These are phyloP conservation scores for Thozetella sp. DNA, from an alignment of 495 filamentous ascomycete genomes.

Conservation along the genomic window DNA sequence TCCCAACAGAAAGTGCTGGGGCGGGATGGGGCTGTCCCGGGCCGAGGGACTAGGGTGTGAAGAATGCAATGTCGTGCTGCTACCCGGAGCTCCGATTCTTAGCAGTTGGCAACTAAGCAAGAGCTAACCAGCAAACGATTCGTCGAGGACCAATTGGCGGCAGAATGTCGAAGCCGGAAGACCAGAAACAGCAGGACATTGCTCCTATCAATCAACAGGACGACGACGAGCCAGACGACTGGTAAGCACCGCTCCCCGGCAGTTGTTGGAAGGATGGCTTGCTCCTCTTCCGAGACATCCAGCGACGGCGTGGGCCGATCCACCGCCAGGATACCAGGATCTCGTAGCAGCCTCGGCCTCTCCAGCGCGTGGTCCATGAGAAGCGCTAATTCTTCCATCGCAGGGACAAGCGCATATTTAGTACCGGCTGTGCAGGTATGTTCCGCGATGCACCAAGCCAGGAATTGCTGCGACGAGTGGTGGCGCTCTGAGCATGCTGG, in stretches of 20 bases:
- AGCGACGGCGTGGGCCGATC: slow-evolving; percentile 5
- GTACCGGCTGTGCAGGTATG: slow-evolving; percentile 89
- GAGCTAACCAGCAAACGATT: neutral
- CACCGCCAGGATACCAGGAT: neutral
- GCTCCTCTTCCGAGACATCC: neutral
- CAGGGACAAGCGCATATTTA: slow-evolving; percentile 93
- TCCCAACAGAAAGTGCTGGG: too few relatives aligned
- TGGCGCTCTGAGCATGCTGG: neutral
- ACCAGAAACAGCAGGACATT: slow-evolving; percentile 16
- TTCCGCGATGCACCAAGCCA: slow-evolving; percentile 4
- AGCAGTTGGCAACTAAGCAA: neutral
- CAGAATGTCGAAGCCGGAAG: slow-evolving; percentile 5
- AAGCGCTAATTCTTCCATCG: slow-evolving; percentile 9
- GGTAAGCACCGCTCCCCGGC: slow-evolving; percentile 54
- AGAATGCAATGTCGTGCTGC: too few relatives aligned
- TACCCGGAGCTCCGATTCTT: too few relatives aligned
- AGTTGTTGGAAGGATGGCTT: neutral
- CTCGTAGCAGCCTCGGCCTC: neutral
- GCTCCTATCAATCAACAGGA: slow-evolving; percentile 48
- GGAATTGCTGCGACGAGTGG: neutral
- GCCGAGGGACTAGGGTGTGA: too few relatives aligned
- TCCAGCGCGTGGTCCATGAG: slow-evolving; percentile 12
- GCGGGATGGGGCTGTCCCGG: neutral
- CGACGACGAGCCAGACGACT: slow-evolving; percentile 95
- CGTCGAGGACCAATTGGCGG: neutral